These are phyloP conservation scores for Paecilomyces variotii DNA, from an alignment of 2,329 filamentous ascomycete genomes.

Conservation along the genomic window DNA sequence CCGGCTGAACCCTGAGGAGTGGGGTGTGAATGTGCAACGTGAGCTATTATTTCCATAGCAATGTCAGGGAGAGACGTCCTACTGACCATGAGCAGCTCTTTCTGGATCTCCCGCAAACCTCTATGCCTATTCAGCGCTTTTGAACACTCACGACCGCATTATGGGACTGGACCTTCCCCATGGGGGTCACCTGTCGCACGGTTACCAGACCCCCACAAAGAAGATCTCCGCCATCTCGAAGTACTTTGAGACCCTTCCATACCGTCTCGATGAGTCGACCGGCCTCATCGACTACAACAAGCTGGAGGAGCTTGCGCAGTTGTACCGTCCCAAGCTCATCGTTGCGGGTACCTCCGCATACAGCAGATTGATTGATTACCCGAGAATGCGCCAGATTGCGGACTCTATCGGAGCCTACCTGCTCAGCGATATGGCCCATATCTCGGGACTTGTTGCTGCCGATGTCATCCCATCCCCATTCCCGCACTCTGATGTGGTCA, in stretches of 20 bases:
- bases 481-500: conserved; percentile 87
- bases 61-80: conserved; percentile 7
- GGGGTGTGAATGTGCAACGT: conserved; percentile 96
- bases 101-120: conserved; percentile 71
- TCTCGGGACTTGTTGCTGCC: conserved; percentile 89
- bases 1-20: conserved; percentile 72
- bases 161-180: conserved; percentile 96
- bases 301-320: conserved; percentile 77
- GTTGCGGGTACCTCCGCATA: conserved; percentile 96
- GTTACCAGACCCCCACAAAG: conserved; percentile 90
- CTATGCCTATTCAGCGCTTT: conserved; percentile 88
- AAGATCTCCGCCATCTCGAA: conserved; percentile 98
- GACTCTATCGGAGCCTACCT: conserved; percentile 92
- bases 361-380: conserved; percentile 96
- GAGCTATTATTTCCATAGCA: conserved; percentile 22
- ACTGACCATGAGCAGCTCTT: conserved; percentile 48
- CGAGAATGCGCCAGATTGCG: conserved; percentile 90
- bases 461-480: conserved; percentile 93
- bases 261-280: conserved; percentile 67
- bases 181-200: conserved; percentile 90
- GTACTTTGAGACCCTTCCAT: conserved; percentile 98
- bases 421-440: conserved; percentile 96
- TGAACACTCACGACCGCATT: conserved; percentile 88
- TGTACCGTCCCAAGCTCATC: conserved; percentile 94
- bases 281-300: conserved; percentile 96